These are phyloP conservation scores for Corynascus novoguineensis DNA, from an alignment of 495 filamentous ascomycete species.

Conservation along the genomic window DNA sequence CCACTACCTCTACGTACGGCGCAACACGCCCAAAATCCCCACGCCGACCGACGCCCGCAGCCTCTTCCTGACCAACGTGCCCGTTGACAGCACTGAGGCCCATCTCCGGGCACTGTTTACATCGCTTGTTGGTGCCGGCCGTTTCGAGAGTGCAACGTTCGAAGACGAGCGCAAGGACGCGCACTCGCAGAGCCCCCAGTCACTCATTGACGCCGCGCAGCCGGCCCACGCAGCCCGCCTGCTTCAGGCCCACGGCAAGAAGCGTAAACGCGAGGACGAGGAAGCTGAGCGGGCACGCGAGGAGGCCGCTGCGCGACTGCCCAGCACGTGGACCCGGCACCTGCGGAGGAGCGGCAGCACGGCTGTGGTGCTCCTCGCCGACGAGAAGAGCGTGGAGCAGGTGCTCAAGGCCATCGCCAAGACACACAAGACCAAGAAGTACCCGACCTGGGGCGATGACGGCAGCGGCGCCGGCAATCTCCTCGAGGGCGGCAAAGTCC, in stretches of 20 bases:
- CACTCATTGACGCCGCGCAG: conserved; percentile 21
- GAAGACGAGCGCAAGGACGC: conserved; percentile 44
- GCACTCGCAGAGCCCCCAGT: conserved; percentile 16
- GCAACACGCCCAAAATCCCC: conserved; percentile 71
- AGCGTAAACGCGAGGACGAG: conserved; percentile 58
- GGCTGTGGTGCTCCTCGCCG: conserved; percentile 77
- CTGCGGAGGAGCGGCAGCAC: conserved; percentile 66
- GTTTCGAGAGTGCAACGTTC: conserved; percentile 71
- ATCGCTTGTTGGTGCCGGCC: conserved; percentile 61
- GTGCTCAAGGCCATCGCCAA: conserved; percentile 69
- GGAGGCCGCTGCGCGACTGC: conserved; percentile 50
- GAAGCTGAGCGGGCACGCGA: conserved; percentile 49
- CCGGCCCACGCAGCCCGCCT: conserved; percentile 38
- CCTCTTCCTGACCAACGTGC: conserved; percentile 83
- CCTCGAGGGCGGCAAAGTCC: conserved; percentile 42
- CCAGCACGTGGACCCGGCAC: conserved; percentile 69
- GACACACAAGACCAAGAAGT: conserved; percentile 50
- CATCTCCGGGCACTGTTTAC: conserved; percentile 73
- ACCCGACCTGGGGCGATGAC: conserved; percentile 63
- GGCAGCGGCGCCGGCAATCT: too few relatives aligned
- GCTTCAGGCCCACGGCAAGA: conserved; percentile 51
- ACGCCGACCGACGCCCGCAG: conserved; percentile 65
- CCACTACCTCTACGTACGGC: conserved; percentile 84
- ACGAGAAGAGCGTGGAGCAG: conserved; percentile 64
- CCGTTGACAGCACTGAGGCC: conserved; percentile 71